Evolutionary conservation across 2,329 filamentous ascomycete species (phyloP).

Genomic region (Fusarium sp.): DNA sequence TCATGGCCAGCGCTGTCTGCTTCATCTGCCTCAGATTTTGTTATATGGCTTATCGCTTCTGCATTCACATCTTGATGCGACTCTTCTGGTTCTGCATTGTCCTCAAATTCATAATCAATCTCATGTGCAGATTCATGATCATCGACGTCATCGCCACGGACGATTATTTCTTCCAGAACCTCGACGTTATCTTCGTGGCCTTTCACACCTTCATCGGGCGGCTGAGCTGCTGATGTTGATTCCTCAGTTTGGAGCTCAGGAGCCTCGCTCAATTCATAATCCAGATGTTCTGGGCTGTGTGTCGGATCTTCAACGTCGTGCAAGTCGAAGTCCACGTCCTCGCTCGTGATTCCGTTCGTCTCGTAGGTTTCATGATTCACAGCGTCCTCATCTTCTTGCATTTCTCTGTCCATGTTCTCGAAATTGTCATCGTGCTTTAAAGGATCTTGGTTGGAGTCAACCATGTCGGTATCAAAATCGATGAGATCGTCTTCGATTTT

Average conservation of each 20-base stretch:
- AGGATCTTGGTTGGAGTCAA: constrained; percentile 34
- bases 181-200: constrained; percentile 10
- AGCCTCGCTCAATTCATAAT: constrained; percentile 16
- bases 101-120: constrained; percentile 50
- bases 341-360: constrained; percentile 36
- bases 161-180: constrained; percentile 11
- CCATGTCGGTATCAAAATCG: constrained; percentile 55
- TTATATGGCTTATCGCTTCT: constrained; percentile 20
- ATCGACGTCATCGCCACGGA: constrained; percentile 11
- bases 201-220: constrained; percentile 6
- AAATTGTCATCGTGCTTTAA: constrained; percentile 14
- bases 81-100: constrained; percentile 33
- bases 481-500: constrained; percentile 53
- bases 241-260: constrained; percentile 22
- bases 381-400: constrained; percentile 36
- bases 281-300: constrained; percentile 17
- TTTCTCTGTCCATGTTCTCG: constrained; percentile 33
- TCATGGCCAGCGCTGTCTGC: constrained; percentile 2
- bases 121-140: constrained; percentile 41
- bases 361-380: constrained; percentile 34
- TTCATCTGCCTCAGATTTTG: not conserved
- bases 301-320: constrained; percentile 18
- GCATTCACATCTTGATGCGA: constrained; percentile 4
- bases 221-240: constrained; percentile 13
- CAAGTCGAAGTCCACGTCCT: constrained; percentile 41